Evolutionary conservation across 148 eudicot genomes (phyloP), one percentile per base, ranked within the genome.

Genomic region (Camellia lanceoleosa): DNA sequence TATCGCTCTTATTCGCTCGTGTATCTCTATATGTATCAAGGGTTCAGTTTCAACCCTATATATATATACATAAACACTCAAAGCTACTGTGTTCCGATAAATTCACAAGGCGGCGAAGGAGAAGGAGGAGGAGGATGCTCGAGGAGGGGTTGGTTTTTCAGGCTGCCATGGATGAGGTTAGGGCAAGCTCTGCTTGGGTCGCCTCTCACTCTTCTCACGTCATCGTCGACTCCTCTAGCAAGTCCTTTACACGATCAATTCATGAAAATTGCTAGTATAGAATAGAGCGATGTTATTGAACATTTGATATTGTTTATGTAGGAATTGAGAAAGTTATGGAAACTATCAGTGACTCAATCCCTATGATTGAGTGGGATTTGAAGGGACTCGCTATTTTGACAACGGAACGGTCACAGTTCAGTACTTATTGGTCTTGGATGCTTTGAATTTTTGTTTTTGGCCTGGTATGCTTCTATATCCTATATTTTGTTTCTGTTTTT

Each of bases 381-480:
- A 23, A 23, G 30, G 30, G 30, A 23, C 30, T 23, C 30, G 0
- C 30, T 23, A 23, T 23, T 23, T 23, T 23, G 30, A 23, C 0
- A 23, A 23, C 30, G 30, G 30, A 23, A 0, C 30, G 0, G 30
- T 23, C 30, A 23, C 30, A 23, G 30, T 23, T 23, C 0, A 23
- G 86, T 93, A 93, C 78, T 74, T 91, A 61, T 73, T 93, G 59
- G 97, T 93, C 3, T 79, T 93, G 77, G 97, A 93, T 80, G 86
- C 92, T 12, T 51, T 93, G 66, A 91, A 91, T 79, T 91, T 93
- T 74, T 91, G 97, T 75, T 93, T 93, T 66, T 93, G 97, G 97
- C 75, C 75, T 54, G 75, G 75, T 73, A 73, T 73, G 30, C 30
- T 23, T 23, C 30, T 23, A 23, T 0, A 23, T 23, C 0, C 30